phyloP scores from a whole-genome alignment of 495 filamentous ascomycete genomes.

The Aspergillus asperescens region DNA sequence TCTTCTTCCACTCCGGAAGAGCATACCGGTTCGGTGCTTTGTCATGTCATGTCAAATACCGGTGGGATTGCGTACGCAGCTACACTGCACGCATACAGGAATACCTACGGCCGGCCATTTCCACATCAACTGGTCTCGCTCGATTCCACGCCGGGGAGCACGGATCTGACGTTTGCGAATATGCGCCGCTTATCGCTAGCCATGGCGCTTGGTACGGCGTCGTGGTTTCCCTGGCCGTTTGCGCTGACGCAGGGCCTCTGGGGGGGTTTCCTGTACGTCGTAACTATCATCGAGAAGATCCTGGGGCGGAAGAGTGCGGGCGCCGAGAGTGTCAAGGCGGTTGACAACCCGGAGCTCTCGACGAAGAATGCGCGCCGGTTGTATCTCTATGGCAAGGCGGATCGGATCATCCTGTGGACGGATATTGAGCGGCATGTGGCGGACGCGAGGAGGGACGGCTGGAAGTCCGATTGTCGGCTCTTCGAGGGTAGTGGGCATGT shows the following conservation, averaged over 20 bases:
- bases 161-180: slow-evolving; percentile 26
- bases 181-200: slow-evolving; percentile 46
- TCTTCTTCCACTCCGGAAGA: background rate
- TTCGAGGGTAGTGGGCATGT: slow-evolving; percentile 52
- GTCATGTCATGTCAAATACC: slow-evolving; percentile 6
- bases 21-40: slow-evolving; percentile 4
- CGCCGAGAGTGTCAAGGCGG: background rate
- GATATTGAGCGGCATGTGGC: slow-evolving; percentile 50
- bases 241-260: slow-evolving; percentile 42
- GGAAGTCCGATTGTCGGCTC: slow-evolving; percentile 35
- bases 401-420: slow-evolving; percentile 50
- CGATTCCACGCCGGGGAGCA: slow-evolving; percentile 2
- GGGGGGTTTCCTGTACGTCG: slow-evolving; percentile 26
- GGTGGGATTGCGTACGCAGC: slow-evolving; percentile 4
- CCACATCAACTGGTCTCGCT: background rate
- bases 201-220: slow-evolving; percentile 46
- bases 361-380: slow-evolving; percentile 23
- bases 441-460: slow-evolving; percentile 36
- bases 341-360: slow-evolving; percentile 1
- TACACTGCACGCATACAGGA: background rate
- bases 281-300: background rate
- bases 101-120: background rate
- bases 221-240: slow-evolving; percentile 47
- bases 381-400: slow-evolving; percentile 50
- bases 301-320: background rate